These are phyloP conservation scores for Fusarium dlaminii DNA, from an alignment of 2,329 filamentous ascomycete species.

Conservation along the genomic window DNA sequence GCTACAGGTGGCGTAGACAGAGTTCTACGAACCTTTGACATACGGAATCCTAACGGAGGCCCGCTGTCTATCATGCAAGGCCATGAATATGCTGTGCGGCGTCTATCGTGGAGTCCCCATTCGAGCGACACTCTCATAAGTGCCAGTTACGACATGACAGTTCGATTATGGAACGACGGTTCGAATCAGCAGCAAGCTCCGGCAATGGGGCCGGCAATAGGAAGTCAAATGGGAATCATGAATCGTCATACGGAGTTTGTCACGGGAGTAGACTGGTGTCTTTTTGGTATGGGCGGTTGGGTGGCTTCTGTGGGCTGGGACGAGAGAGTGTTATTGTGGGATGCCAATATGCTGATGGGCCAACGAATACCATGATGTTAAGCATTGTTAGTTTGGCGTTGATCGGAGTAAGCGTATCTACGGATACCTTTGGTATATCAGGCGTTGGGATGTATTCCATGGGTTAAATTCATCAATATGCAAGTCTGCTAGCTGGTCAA, in stretches of 20 bases:
- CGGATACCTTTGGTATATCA: neutral
- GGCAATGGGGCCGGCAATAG: slow-evolving; percentile 57
- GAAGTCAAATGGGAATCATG: slow-evolving; percentile 85
- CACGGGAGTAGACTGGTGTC: slow-evolving; percentile 96
- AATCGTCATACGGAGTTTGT: slow-evolving; percentile 94
- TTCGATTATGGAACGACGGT: slow-evolving; percentile 89
- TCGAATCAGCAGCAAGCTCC: slow-evolving; percentile 53
- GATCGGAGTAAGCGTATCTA: slow-evolving; percentile 7
- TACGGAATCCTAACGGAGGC: slow-evolving; percentile 77
- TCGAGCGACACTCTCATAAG: slow-evolving; percentile 87
- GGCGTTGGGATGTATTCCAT: neutral
- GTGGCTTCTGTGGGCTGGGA: slow-evolving; percentile 96
- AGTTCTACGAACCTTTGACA: slow-evolving; percentile 88
- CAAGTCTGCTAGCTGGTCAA: neutral
- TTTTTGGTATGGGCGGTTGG: slow-evolving; percentile 96
- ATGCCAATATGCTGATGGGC: slow-evolving; percentile 69
- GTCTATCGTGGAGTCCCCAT: slow-evolving; percentile 92
- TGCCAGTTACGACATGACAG: slow-evolving; percentile 98
- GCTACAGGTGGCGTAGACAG: slow-evolving; percentile 92
- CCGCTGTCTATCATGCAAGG: slow-evolving; percentile 80
- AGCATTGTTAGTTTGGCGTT: slow-evolving; percentile 29
- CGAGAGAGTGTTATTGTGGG: slow-evolving; percentile 90
- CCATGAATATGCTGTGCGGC: slow-evolving; percentile 90
- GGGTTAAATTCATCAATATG: neutral
- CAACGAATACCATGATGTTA: slow-evolving; percentile 37